Conservation (phyloP, 2,329 filamentous ascomycete species). For the Aspergillus awamori region DNA sequence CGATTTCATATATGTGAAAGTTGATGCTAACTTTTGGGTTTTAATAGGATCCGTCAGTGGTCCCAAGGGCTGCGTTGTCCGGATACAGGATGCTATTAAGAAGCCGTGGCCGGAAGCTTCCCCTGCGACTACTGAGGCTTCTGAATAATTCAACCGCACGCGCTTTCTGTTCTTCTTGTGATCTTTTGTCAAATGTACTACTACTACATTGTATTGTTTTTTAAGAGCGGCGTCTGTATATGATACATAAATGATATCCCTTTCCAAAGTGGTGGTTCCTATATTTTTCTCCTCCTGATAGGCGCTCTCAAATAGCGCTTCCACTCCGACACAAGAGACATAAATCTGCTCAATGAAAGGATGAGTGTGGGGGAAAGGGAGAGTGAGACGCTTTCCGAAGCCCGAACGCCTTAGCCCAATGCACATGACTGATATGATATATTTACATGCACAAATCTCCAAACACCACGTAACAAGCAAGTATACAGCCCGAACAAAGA, state of each 20-base stretch:
- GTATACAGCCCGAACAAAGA: neutral
- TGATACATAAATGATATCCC: conserved; percentile 47
- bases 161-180: neutral
- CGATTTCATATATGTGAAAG: neutral
- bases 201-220: conserved; percentile 40
- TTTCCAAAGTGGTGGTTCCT: neutral
- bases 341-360: neutral
- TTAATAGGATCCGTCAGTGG: conserved; percentile 71
- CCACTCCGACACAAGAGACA: conserved; percentile 1
- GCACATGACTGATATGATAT: conserved; percentile 8
- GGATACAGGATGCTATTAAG: conserved; percentile 88
- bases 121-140: conserved; percentile 15
- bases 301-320: neutral
- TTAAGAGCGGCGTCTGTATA: conserved; percentile 43
- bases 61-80: conserved; percentile 82
- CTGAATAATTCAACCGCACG: conserved; percentile 17
- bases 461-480: neutral
- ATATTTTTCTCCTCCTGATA: neutral
- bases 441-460: conserved; percentile 12
- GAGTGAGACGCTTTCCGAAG: neutral
- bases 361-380: neutral
- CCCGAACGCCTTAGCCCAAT: conserved; percentile 18
- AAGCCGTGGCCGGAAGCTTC: conserved; percentile 69
- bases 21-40: conserved; percentile 4
- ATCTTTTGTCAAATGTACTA: conserved; percentile 39